Evolutionary conservation across 129 eudicot species (phyloP).

Genomic region (Smallanthus sonchifolius): DNA sequence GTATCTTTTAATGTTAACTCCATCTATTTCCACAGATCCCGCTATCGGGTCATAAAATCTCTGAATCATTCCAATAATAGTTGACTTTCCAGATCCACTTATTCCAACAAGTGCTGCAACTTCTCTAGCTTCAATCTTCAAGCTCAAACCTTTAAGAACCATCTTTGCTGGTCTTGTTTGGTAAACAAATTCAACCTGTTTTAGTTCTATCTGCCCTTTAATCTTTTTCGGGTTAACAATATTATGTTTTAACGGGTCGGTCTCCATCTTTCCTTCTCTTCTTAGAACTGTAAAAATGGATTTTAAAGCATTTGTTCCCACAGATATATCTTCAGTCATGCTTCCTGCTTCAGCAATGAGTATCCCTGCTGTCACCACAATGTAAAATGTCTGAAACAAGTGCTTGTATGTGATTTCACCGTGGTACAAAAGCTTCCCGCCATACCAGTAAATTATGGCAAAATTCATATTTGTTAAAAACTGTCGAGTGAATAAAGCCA

Average conservation of each 20-base stretch:
- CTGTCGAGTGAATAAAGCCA: conserved; percentile 35
- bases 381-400: conserved; percentile 63
- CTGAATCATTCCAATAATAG: conserved; percentile 64
- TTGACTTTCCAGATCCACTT: conserved; percentile 88
- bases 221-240: conserved; percentile 43
- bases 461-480: conserved; percentile 42
- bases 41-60: conserved; percentile 67
- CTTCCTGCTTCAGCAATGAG: conserved; percentile 84
- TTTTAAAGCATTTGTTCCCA: conserved; percentile 54
- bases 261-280: conserved; percentile 43
- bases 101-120: conserved; percentile 77
- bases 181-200: conserved; percentile 65
- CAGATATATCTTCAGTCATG: conserved; percentile 72
- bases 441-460: conserved; percentile 78
- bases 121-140: conserved; percentile 66
- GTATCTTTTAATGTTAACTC: conserved; percentile 60
- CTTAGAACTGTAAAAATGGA: conserved; percentile 57
- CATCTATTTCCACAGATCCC: conserved; percentile 67
- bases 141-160: conserved; percentile 53
- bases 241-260: conserved; percentile 45
- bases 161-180: conserved; percentile 48
- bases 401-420: conserved; percentile 57
- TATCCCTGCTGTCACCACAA: conserved; percentile 69
- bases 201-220: conserved; percentile 52
- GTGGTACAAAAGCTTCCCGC: conserved; percentile 57